These are phyloP conservation scores for Fragosphaeria purpurea DNA, from an alignment of 2,329 filamentous ascomycete genomes.

Conservation along the genomic window DNA sequence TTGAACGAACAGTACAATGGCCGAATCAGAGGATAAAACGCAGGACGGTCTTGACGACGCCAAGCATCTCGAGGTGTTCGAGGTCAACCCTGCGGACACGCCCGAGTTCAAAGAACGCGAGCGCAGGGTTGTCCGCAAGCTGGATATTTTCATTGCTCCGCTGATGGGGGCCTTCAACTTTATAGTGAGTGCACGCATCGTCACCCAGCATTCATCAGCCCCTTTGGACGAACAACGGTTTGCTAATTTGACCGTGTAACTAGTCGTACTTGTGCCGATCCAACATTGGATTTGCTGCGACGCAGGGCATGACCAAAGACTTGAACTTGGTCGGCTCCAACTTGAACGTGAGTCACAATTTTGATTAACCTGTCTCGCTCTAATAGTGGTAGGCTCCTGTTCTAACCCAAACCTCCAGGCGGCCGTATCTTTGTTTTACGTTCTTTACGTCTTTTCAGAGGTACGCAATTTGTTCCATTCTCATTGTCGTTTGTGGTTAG, in stretches of 20 bases:
- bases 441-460: background rate
- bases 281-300: slow-evolving; percentile 1
- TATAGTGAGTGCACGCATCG: background rate
- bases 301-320: slow-evolving; percentile 1
- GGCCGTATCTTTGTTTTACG: background rate
- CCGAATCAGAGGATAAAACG: background rate
- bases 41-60: background rate
- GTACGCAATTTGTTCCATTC: background rate
- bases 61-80: background rate
- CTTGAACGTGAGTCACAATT: background rate
- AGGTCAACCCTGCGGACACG: background rate
- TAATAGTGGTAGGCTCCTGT: background rate
- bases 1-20: background rate
- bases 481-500: background rate
- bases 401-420: background rate
- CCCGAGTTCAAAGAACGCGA: background rate
- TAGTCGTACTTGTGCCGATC: background rate
- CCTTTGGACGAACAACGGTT: background rate
- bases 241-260: background rate
- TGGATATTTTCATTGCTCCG: background rate
- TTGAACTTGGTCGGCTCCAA: background rate
- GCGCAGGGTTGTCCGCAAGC: background rate
- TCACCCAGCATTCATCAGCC: too few relatives aligned
- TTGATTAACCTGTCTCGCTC: background rate
- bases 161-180: background rate